phyloP scores from a whole-genome alignment of 2,329 filamentous ascomycete genomes.

The Blastomyces parvus region DNA sequence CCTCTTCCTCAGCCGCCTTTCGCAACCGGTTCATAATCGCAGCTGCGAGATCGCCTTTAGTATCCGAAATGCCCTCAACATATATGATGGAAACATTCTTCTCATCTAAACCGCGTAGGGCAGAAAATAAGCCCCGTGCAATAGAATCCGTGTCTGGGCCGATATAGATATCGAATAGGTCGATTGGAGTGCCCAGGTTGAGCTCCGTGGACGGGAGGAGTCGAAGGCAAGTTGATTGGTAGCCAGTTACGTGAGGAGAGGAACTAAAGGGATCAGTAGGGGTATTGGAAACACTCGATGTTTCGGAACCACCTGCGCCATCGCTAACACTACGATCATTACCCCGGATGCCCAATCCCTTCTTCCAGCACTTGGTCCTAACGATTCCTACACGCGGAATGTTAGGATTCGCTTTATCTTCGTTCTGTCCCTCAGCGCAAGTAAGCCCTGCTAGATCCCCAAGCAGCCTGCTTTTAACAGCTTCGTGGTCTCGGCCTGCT shows the following conservation, averaged over 20 bases:
- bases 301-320: neutral
- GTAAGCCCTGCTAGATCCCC: conserved; percentile 29
- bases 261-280: neutral
- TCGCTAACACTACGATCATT: neutral
- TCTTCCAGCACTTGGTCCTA: conserved; percentile 26
- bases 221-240: conserved; percentile 1
- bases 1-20: conserved; percentile 58
- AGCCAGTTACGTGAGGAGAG: neutral
- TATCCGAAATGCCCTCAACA: conserved; percentile 72
- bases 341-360: conserved; percentile 10
- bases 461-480: conserved; percentile 26
- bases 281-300: conserved; percentile 1
- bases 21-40: conserved; percentile 77
- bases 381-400: conserved; percentile 21
- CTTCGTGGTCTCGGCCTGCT: conserved; percentile 31
- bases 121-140: conserved; percentile 79
- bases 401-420: neutral
- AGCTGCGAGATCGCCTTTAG: conserved; percentile 67
- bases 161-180: conserved; percentile 60
- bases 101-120: conserved; percentile 74
- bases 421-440: conserved; percentile 21
- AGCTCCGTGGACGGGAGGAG: neutral
- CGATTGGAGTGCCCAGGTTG: conserved; percentile 16
- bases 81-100: conserved; percentile 72
- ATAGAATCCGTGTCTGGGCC: conserved; percentile 63